Evolutionary conservation across 225 moss, liverwort and hornwort species (phyloP), one percentile per base, ranked within the genome.

Genomic region (Lunularia cruciata): DNA sequence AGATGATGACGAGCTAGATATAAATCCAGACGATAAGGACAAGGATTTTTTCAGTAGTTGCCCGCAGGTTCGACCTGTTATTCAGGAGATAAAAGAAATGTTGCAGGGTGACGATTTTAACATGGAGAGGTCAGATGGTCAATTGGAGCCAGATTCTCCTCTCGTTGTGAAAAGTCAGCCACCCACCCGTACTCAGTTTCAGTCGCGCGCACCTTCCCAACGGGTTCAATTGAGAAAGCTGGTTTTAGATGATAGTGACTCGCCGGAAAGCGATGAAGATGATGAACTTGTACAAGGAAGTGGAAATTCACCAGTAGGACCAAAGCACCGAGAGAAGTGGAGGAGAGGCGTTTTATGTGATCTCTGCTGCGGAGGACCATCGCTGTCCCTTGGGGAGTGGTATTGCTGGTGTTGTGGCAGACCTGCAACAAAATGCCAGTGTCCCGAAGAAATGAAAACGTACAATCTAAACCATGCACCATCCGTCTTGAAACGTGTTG

Each of bases 361-460:
- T 84, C 81, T 95, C 73, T 95, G 95, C 71, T 82, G 84, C 67
- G 73, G 40, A 75, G 87, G 90, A 9, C 69, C 88, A 43, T 90
- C 92, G 40, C 84, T 95, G 39, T 74, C 90, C 61, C 75, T 88
- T 43, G 95, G 95, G 65, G 89, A 80, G 61, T 95, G 94, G 94
- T 89, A 82, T 77, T 83, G 84, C 48, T 95, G 94, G 94, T 89
- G 87, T 78, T 95, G 94, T 76, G 91, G 91, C 60, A 75, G 68
- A 63, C 87, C 86, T 67, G 83, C 88, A 34, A 48, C 65, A 42
- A 76, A 71, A 30, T 95, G 94, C 79, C 47, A 48, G n/a, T 72
- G 81, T 47, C 27, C 72, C 20, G 62, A 70, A 47, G 65, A 71
- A 16, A 74, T 75, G 31, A 74, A 77, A 52, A 22, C 47, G 82